phyloP scores from a whole-genome alignment of 257 asterid genomes.

The Haberlea rhodopensis region DNA sequence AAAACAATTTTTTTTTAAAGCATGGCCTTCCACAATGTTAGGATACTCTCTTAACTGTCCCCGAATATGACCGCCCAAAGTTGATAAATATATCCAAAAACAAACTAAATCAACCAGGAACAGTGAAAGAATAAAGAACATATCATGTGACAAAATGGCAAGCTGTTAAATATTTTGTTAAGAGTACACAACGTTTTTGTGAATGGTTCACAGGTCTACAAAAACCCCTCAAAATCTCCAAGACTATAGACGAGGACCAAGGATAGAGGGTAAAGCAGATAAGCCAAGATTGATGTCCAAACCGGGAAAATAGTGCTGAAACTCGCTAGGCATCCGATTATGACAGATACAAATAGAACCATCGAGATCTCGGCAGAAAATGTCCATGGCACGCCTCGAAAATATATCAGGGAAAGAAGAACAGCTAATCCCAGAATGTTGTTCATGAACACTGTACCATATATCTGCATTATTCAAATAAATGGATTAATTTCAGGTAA shows the following conservation, averaged over 20 bases:
- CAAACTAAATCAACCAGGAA: too few relatives aligned
- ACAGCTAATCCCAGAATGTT: slow-evolving; percentile 49
- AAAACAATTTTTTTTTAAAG: too few relatives aligned
- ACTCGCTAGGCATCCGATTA: slow-evolving; percentile 48
- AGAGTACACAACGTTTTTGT: not conserved
- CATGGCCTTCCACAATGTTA: too few relatives aligned
- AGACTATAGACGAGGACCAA: slow-evolving; percentile 41
- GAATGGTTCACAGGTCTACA: not conserved
- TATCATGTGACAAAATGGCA: not conserved
- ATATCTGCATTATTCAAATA: slow-evolving; percentile 42
- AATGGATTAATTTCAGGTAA: not conserved
- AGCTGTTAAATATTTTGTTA: too few relatives aligned
- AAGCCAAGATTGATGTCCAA: slow-evolving; percentile 45
- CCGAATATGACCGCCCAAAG: too few relatives aligned
- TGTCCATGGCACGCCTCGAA: slow-evolving; percentile 42
- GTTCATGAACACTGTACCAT: slow-evolving; percentile 56
- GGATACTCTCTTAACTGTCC: too few relatives aligned
- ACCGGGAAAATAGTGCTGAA: slow-evolving; percentile 36
- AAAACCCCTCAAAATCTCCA: slow-evolving; percentile 36
- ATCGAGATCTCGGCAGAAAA: slow-evolving; percentile 41
- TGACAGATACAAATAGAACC: slow-evolving; percentile 39
- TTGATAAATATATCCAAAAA: too few relatives aligned
- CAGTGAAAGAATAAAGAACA: too few relatives aligned
- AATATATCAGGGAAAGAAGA: slow-evolving; percentile 45
- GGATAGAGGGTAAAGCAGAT: slow-evolving; percentile 45